These are phyloP conservation scores for Abelmoschus esculentus DNA, from an alignment of 345 rosid species.

Conservation along the genomic window DNA sequence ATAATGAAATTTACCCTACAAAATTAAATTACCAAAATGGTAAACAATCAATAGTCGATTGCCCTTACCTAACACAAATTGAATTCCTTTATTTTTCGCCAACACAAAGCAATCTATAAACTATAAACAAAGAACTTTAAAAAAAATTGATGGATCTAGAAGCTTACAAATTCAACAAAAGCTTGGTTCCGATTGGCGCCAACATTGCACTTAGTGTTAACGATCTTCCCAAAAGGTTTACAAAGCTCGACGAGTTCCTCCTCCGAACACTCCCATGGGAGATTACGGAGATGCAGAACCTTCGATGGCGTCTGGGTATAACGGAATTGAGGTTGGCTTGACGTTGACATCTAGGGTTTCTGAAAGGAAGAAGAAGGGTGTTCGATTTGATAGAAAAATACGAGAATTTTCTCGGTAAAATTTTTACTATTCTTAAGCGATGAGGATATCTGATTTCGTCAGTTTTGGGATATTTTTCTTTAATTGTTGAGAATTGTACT, in stretches of 20 bases:
- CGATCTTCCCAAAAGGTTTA: conserved; percentile 86
- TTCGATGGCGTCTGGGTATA: conserved; percentile 97
- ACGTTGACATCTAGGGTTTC: conserved; percentile 51
- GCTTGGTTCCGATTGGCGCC: conserved; percentile 98
- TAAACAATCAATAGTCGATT: not conserved
- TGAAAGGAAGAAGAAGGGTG: not conserved
- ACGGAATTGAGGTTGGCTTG: conserved; percentile 80
- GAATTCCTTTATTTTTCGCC: not conserved
- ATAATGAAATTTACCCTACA: not conserved
- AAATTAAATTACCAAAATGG: not conserved
- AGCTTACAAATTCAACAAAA: conserved; percentile 80
- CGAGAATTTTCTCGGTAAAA: conserved; percentile 15
- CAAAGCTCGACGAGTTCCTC: conserved; percentile 94
- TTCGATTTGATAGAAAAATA: conserved; percentile 19
- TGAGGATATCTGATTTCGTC: not conserved
- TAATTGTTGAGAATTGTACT: not conserved
- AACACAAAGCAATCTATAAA: not conserved
- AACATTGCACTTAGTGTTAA: conserved; percentile 89
- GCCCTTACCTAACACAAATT: not conserved
- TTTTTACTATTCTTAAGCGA: not conserved
- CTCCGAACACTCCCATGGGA: conserved; percentile 89
- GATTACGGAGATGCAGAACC: conserved; percentile 88
- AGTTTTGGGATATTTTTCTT: not conserved
- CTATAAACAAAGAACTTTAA: not conserved
- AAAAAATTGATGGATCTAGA: not conserved